phyloP scores from a whole-genome alignment of 2,329 filamentous ascomycete genomes.

The Hypoxylon sp. region DNA sequence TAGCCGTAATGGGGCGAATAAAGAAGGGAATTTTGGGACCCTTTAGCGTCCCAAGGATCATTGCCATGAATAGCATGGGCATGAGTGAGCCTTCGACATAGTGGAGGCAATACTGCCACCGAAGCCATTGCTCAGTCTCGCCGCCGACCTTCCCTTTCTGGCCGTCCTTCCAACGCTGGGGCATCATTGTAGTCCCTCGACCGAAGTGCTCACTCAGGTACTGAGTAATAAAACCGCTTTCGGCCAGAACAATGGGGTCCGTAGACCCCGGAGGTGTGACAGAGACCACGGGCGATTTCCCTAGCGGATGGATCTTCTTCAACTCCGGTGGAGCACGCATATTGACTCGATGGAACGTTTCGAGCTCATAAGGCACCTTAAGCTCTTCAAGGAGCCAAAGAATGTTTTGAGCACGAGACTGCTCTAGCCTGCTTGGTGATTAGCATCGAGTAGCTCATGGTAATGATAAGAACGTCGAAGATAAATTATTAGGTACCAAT shows the following conservation, averaged over 20 bases:
- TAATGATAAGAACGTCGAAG: neutral
- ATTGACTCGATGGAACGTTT: slow-evolving; percentile 79
- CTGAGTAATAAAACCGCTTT: slow-evolving; percentile 85
- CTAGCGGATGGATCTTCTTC: slow-evolving; percentile 84
- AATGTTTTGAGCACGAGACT: slow-evolving; percentile 86
- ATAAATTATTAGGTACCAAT: slow-evolving; percentile 66
- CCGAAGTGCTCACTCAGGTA: slow-evolving; percentile 80
- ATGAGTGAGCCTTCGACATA: slow-evolving; percentile 87
- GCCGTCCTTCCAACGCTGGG: slow-evolving; percentile 70
- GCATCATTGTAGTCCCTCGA: slow-evolving; percentile 64
- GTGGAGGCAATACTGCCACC: slow-evolving; percentile 80
- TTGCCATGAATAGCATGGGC: slow-evolving; percentile 47
- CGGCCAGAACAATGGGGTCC: slow-evolving; percentile 76
- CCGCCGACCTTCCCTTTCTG: slow-evolving; percentile 70
- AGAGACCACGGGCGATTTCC: slow-evolving; percentile 86
- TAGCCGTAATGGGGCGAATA: slow-evolving; percentile 65
- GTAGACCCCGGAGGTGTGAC: slow-evolving; percentile 63
- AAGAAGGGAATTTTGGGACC: slow-evolving; percentile 66
- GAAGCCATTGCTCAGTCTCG: slow-evolving; percentile 73
- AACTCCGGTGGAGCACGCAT: slow-evolving; percentile 81
- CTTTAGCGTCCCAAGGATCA: slow-evolving; percentile 57
- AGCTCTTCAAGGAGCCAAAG: slow-evolving; percentile 91
- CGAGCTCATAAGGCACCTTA: slow-evolving; percentile 82
- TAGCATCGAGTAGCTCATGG: slow-evolving; percentile 23
- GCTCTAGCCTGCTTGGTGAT: slow-evolving; percentile 77